These are phyloP conservation scores for Colletotrichum sp. DNA, from an alignment of 2,329 filamentous ascomycete species.

Conservation along the genomic window DNA sequence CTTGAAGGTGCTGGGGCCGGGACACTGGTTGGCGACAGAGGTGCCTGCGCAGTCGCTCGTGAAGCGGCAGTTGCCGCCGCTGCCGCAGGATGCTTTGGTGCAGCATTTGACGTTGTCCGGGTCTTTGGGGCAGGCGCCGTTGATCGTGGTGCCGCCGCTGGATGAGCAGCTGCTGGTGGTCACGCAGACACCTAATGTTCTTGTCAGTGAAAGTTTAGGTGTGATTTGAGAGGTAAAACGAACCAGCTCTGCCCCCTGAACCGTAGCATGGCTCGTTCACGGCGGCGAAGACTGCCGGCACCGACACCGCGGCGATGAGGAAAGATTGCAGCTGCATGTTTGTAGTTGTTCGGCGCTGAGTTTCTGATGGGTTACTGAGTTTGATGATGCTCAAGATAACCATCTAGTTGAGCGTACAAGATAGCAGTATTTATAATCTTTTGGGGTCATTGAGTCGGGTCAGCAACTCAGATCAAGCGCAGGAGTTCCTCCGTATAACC, in stretches of 20 bases:
- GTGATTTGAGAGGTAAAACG: not conserved
- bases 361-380: not conserved
- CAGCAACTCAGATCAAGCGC: not conserved
- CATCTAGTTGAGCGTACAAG: not conserved
- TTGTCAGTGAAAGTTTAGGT: not conserved
- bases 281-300: constrained; percentile 26
- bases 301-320: not conserved
- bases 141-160: constrained; percentile 39
- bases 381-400: not conserved
- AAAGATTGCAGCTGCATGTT: not conserved
- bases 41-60: constrained; percentile 39
- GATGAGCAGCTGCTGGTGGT: constrained; percentile 37
- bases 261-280: constrained; percentile 37
- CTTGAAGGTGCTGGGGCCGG: constrained; percentile 41
- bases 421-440: not conserved
- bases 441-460: not conserved
- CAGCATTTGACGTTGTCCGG: constrained; percentile 44
- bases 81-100: constrained; percentile 41
- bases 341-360: not conserved
- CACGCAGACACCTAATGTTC: constrained; percentile 40
- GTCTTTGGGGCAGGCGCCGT: constrained; percentile 42
- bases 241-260: constrained; percentile 22
- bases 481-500: not conserved
- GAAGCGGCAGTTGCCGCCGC: constrained; percentile 43
- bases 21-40: constrained; percentile 34